These are phyloP conservation scores for Holtermannia corniformis DNA, from an alignment of 768 basidiomycete genomes.

Conservation along the genomic window DNA sequence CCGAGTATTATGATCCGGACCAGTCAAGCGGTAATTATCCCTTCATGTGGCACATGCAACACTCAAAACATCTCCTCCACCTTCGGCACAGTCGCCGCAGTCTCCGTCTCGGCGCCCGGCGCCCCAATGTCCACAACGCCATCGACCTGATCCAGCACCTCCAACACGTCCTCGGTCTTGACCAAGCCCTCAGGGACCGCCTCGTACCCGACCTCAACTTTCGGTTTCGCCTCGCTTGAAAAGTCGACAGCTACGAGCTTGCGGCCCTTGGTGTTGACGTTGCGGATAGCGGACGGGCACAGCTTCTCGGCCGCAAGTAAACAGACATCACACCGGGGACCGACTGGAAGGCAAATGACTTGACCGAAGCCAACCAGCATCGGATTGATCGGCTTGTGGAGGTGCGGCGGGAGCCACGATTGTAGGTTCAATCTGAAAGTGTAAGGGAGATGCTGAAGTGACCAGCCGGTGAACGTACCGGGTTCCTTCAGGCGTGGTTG, in stretches of 20 bases:
- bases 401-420: slow-evolving; percentile 36
- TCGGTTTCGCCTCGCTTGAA: slow-evolving; percentile 9
- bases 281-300: slow-evolving; percentile 28
- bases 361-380: slow-evolving; percentile 40
- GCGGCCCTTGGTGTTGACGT: slow-evolving; percentile 28
- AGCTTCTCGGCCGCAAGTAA: slow-evolving; percentile 27
- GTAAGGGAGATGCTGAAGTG: not conserved
- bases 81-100: no score
- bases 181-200: no score
- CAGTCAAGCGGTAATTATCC: no score
- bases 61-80: no score
- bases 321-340: slow-evolving; percentile 39
- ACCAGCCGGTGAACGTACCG: slow-evolving; percentile 45
- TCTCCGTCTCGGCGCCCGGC: not conserved
- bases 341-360: slow-evolving; percentile 27
- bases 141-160: slow-evolving; percentile 13
- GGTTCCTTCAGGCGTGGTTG: slow-evolving; percentile 80
- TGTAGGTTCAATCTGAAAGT: slow-evolving; percentile 30
- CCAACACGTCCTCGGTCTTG: slow-evolving; percentile 9
- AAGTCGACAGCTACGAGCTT: slow-evolving; percentile 35
- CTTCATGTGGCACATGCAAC: no score
- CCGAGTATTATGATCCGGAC: no score
- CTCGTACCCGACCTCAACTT: slow-evolving; percentile 18
- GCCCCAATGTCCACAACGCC: slow-evolving; percentile 9
- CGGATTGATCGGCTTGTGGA: slow-evolving; percentile 40